phyloP scores from a whole-genome alignment of 495 filamentous ascomycete species.

The Podospora pseudocomata region DNA sequence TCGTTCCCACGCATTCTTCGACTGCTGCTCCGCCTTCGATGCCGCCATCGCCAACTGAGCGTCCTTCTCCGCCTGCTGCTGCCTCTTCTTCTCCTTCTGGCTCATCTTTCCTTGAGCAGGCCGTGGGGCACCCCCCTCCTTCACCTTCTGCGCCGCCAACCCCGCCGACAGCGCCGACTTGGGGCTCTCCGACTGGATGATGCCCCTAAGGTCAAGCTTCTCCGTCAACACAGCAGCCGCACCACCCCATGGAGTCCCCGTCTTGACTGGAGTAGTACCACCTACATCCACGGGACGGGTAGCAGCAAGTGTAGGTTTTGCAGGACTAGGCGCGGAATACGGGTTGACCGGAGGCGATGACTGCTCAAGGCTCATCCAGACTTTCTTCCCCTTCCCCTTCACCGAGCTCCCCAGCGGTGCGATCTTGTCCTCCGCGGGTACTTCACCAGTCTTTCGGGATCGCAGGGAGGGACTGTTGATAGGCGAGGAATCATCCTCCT shows the following conservation, averaged over 20 bases:
- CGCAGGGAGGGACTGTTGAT: constrained; percentile 22
- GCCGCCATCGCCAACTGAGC: constrained; percentile 30
- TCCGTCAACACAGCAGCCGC: constrained; percentile 47
- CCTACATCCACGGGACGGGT: not conserved
- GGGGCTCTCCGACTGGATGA: constrained; percentile 72
- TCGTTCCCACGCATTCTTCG: constrained; percentile 37
- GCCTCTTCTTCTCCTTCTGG: constrained; percentile 87
- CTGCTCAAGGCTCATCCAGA: constrained; percentile 10
- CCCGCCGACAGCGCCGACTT: constrained; percentile 73
- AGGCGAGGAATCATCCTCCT: constrained; percentile 47
- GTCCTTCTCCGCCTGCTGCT: constrained; percentile 54
- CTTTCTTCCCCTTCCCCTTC: constrained; percentile 22
- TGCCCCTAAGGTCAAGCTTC: constrained; percentile 77
- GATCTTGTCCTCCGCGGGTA: constrained; percentile 19
- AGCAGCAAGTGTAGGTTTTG: not conserved
- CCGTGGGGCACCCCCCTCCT: constrained; percentile 39
- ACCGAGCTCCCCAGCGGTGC: constrained; percentile 25
- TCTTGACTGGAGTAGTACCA: constrained; percentile 16
- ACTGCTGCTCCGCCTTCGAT: constrained; percentile 11
- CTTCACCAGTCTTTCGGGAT: constrained; percentile 14
- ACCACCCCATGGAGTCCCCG: constrained; percentile 58
- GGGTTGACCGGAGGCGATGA: constrained; percentile 4
- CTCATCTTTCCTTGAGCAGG: constrained; percentile 58
- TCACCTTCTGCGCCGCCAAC: constrained; percentile 52
- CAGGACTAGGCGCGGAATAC: not conserved